Evolutionary conservation across 345 rosid genomes (phyloP), one percentile per base, ranked within the genome.

Genomic region (Lumnitzera racemosa): DNA sequence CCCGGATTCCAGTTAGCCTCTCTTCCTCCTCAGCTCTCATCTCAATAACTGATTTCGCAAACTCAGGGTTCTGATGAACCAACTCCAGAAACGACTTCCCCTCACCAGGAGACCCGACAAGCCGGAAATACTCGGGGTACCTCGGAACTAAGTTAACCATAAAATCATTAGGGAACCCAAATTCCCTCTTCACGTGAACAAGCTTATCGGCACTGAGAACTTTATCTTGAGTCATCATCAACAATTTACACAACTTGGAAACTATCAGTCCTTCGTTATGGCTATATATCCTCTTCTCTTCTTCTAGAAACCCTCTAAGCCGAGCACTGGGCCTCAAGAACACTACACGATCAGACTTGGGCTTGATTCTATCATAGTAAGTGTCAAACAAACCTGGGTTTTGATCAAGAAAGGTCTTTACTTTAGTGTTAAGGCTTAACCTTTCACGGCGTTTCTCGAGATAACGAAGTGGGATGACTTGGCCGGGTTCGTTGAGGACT

Each of bases 91-190:
- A 88, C 10, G 81, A 90, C 31, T 81, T 65, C 10, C 82, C 91
- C 54, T 85, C 83, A 1, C 76, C 89, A 2, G 82, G 87, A 15
- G 17, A 69, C 24, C 96, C 90, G 2, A 65, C 75, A 11, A 86
- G 47, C 66, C 83, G 61, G 63, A 94, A 88, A 61, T 82, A 82
- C 59, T 84, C 82, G 0, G 95, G 80, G 63, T 88, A 83, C 47
- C 76, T 86, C 4, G 74, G 80, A 62, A 94, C 82, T 70, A 90
- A 72, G 25, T 64, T 77, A 46, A 74, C 82, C 72, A 86, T 53
- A 74, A 94, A 86, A 76, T 86, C 89, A 61, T 75, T 79, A 0
- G 97, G 96, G 15, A 94, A 90, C 13, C 96, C 97, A 13, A 94
- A 88, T 55, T 94, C 99, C 65, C 95, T 77, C 78, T 88, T 94